phyloP scores from a whole-genome alignment of 306 rosid species.

The Canavalia gladiata region DNA sequence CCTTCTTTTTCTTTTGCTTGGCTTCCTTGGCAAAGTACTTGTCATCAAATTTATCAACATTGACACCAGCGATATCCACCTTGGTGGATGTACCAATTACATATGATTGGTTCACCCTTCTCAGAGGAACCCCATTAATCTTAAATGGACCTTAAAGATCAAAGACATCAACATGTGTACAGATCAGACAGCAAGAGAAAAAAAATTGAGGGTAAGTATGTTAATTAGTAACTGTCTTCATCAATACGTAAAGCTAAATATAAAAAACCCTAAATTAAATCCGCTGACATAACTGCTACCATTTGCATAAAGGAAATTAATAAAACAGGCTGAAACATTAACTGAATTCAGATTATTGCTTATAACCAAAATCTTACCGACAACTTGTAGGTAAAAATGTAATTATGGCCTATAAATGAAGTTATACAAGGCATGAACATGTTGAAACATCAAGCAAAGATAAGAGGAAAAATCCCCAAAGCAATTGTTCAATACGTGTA shows the following conservation, averaged over 20 bases:
- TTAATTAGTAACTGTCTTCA: not conserved
- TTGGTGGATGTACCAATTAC: conserved; percentile 69
- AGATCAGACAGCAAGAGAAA: not conserved
- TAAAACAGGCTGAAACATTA: too few species aligned
- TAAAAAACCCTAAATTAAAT: not conserved
- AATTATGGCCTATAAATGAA: too few species aligned
- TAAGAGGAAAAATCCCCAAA: not conserved
- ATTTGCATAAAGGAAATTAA: not conserved
- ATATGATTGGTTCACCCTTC: conserved; percentile 71
- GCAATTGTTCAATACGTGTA: not conserved
- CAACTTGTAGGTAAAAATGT: not conserved
- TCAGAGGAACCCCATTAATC: conserved; percentile 74
- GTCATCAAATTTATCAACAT: conserved; percentile 62
- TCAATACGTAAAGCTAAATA: not conserved
- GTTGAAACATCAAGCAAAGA: not conserved
- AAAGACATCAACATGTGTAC: conserved; percentile 4
- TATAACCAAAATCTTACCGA: not conserved
- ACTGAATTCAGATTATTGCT: too few species aligned
- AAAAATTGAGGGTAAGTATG: not conserved
- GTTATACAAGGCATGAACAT: too few species aligned
- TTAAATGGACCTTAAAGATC: conserved; percentile 63
- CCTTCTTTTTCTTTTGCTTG: conserved; percentile 61
- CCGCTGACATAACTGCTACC: not conserved
- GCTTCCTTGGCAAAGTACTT: conserved; percentile 62
- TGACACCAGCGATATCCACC: conserved; percentile 60